A percentile compares a stretch with the other conserved stretches of the same genome.
Conservation (phyloP, 768 basidiomycete species). For the Suillus placidus region DNA sequence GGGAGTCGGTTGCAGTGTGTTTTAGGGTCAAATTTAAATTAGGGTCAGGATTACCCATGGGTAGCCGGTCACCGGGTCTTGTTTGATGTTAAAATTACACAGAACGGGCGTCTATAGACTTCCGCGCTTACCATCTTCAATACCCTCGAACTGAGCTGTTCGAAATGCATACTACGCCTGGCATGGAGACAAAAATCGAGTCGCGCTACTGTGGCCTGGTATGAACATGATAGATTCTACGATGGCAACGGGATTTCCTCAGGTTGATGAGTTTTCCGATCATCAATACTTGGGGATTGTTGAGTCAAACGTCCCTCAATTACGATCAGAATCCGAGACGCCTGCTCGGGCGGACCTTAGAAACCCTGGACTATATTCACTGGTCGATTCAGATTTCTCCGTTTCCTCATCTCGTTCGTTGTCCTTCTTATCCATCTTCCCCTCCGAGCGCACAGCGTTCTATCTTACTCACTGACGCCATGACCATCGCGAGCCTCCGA, state of each 20-base stretch:
- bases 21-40: too few species aligned
- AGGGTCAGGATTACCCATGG: too few species aligned
- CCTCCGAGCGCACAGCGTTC: not conserved
- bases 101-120: not conserved
- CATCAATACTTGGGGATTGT: not conserved
- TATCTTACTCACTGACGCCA: not conserved
- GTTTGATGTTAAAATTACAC: too few species aligned
- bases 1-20: too few species aligned
- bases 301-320: not conserved
- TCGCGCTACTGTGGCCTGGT: not conserved
- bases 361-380: not conserved
- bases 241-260: not conserved
- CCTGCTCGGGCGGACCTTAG: conserved; percentile 1
- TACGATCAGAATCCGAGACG: not conserved
- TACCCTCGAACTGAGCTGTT: not conserved
- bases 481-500: conserved; percentile 10
- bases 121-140: not conserved
- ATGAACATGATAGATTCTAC: not conserved
- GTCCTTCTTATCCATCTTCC: not conserved
- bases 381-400: not conserved
- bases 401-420: not conserved
- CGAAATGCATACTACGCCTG: not conserved
- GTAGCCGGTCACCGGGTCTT: too few species aligned
- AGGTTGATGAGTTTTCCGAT: not conserved
- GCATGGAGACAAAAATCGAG: not conserved